Conservation (phyloP, 2,329 filamentous ascomycete genomes). For the Microcyclosporella mali region DNA sequence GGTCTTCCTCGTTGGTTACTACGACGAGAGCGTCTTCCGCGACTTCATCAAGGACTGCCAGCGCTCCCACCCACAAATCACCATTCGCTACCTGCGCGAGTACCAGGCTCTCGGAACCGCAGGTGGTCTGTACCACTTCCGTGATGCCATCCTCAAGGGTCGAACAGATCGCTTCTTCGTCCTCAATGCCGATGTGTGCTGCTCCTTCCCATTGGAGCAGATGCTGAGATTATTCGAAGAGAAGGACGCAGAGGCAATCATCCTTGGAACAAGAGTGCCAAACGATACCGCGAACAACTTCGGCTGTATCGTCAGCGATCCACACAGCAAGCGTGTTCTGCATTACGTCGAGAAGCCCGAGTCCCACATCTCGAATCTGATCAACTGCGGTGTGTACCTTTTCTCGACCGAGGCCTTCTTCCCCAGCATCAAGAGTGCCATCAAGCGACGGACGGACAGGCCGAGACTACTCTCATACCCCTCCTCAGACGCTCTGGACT, state of each 20-base stretch:
- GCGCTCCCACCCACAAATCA: conserved; percentile 77
- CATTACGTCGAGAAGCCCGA: conserved; percentile 99
- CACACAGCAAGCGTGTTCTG: conserved; percentile 87
- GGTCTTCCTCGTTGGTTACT: conserved; percentile 97
- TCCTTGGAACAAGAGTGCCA: conserved; percentile 83
- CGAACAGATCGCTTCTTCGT: conserved; percentile 93
- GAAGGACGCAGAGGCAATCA: conserved; percentile 93
- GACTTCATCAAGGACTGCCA: conserved; percentile 94
- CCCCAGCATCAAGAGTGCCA: conserved; percentile 86
- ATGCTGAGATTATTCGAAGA: conserved; percentile 94
- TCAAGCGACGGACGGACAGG: conserved; percentile 89
- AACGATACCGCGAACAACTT: conserved; percentile 94
- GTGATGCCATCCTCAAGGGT: conserved; percentile 95
- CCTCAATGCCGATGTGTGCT: conserved; percentile 96
- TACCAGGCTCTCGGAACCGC: conserved; percentile 95
- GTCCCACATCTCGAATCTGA: conserved; percentile 93
- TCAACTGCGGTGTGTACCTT: conserved; percentile 98
- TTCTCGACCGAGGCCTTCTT: conserved; percentile 95
- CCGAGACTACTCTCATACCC: conserved; percentile 92
- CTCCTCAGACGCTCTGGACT: conserved; percentile 85
- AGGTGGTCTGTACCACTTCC: conserved; percentile 96
- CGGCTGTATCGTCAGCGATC: conserved; percentile 92
- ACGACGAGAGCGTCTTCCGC: conserved; percentile 92
- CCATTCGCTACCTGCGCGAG: conserved; percentile 92
- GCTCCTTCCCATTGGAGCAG: conserved; percentile 90